Evolutionary conservation across 352 stramenopile genomes (phyloP).

Genomic region (Phytophthora hibernalis): DNA sequence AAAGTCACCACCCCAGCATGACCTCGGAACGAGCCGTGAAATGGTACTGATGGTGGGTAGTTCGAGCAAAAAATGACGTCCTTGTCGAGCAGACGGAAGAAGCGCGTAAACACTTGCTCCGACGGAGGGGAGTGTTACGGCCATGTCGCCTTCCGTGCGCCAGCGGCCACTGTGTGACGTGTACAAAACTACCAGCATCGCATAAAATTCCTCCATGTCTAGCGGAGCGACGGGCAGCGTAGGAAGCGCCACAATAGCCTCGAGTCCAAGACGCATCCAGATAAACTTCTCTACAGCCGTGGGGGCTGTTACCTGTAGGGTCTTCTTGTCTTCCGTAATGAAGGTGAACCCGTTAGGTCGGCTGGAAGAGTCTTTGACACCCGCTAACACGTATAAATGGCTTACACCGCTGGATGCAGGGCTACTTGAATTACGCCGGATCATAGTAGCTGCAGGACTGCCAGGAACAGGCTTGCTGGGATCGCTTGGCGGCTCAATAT

Average conservation of each 20-base stretch:
- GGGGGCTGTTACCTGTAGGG: constrained; percentile 74
- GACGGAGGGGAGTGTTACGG: constrained; percentile 86
- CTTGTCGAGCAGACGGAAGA: constrained; percentile 87
- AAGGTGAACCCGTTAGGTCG: constrained; percentile 89
- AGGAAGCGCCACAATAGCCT: constrained; percentile 87
- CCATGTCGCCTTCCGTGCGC: constrained; percentile 89
- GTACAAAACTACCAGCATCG: constrained; percentile 89
- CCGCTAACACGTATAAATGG: constrained; percentile 82
- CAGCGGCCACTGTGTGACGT: constrained; percentile 82
- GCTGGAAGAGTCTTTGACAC: constrained; percentile 85
- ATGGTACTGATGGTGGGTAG: constrained; percentile 88
- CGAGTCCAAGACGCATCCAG: constrained; percentile 86
- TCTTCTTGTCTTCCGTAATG: constrained; percentile 90
- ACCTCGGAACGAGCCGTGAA: constrained; percentile 84
- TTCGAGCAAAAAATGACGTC: constrained; percentile 91
- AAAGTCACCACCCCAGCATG: constrained; percentile 76
- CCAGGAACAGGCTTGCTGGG: constrained; percentile 38
- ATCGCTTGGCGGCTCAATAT: constrained; percentile 45
- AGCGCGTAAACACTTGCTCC: constrained; percentile 88
- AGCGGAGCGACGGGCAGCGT: constrained; percentile 80
- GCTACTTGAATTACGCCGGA: constrained; percentile 50
- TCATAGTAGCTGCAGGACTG: constrained; percentile 42
- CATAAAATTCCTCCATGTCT: constrained; percentile 91
- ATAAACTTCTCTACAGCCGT: constrained; percentile 88
- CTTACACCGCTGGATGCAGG: constrained; percentile 61